Conservation (phyloP, 768 basidiomycete species). For the Podaxis sp. region DNA sequence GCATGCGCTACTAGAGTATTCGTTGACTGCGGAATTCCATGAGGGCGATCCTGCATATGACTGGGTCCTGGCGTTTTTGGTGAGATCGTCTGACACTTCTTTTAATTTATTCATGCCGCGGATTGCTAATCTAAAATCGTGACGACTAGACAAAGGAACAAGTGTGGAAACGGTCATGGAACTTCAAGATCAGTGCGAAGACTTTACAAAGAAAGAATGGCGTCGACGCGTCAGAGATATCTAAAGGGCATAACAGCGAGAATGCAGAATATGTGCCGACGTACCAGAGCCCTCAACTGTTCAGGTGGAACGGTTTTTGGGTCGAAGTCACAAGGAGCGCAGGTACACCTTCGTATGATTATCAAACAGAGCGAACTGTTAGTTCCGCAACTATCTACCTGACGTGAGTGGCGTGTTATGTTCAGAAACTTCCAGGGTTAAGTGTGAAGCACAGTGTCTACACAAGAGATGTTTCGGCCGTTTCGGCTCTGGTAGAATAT, state of each 20-base stretch:
- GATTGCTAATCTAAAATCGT: neutral
- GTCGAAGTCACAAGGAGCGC: slow-evolving; percentile 32
- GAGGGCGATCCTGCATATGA: slow-evolving; percentile 42
- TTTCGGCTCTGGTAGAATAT: slow-evolving; percentile 43
- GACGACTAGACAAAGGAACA: slow-evolving; percentile 38
- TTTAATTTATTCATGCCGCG: neutral
- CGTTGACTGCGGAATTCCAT: slow-evolving; percentile 37
- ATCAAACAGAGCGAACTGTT: slow-evolving; percentile 3
- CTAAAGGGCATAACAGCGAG: slow-evolving; percentile 20
- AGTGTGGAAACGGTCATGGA: slow-evolving; percentile 40
- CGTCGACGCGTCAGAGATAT: slow-evolving; percentile 25
- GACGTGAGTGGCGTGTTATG: slow-evolving; percentile 30
- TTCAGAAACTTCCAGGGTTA: neutral
- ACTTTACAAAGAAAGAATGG: slow-evolving; percentile 42
- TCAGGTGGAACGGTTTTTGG: slow-evolving; percentile 46
- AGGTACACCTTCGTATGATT: slow-evolving; percentile 13
- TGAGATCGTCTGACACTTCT: slow-evolving; percentile 18
- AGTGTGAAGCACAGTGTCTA: slow-evolving; percentile 34
- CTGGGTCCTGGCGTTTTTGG: slow-evolving; percentile 42
- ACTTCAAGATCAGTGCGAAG: slow-evolving; percentile 41
- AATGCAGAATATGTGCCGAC: slow-evolving; percentile 44
- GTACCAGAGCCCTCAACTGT: slow-evolving; percentile 39
- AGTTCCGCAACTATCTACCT: slow-evolving; percentile 25
- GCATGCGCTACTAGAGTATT: slow-evolving; percentile 30
- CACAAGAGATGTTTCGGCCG: slow-evolving; percentile 39